phyloP scores from a whole-genome alignment of 1,284 basidiomycete genomes.

The Irpex sp. region DNA sequence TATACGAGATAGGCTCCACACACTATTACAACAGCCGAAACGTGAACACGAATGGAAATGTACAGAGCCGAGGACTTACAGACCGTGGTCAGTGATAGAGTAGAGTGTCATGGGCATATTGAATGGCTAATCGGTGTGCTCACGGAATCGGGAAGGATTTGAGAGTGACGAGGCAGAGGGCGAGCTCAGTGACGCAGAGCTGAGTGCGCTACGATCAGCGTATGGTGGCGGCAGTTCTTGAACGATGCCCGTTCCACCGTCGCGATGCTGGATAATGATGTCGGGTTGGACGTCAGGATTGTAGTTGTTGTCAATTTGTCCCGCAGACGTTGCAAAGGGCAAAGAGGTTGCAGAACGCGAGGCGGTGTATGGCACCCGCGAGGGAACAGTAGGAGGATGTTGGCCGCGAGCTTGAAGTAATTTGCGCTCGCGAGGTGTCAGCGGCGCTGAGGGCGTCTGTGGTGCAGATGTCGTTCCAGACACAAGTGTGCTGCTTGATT shows the following conservation, averaged over 20 bases:
- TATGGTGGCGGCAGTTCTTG: constrained; percentile 32
- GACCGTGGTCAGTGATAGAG: no score
- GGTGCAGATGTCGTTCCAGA: constrained; percentile 13
- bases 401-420: constrained; percentile 8
- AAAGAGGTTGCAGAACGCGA: not conserved
- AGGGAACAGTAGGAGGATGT: not conserved
- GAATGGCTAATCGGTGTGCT: no score
- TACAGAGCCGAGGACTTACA: no score
- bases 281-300: constrained; percentile 24
- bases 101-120: no score
- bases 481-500: not conserved
- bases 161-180: not conserved
- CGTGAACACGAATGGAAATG: no score
- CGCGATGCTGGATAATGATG: constrained; percentile 31
- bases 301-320: not conserved
- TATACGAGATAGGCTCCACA: no score
- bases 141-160: not conserved
- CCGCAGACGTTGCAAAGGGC: no score
- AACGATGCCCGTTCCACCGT: constrained; percentile 25
- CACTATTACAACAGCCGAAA: no score
- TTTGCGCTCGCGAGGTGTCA: constrained; percentile 18
- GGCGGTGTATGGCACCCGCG: not conserved
- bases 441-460: constrained; percentile 13
- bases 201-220: constrained; percentile 11
- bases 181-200: not conserved